Evolutionary conservation across 2,329 filamentous ascomycete genomes (phyloP).

Genomic region (Colletotrichum sublineola): DNA sequence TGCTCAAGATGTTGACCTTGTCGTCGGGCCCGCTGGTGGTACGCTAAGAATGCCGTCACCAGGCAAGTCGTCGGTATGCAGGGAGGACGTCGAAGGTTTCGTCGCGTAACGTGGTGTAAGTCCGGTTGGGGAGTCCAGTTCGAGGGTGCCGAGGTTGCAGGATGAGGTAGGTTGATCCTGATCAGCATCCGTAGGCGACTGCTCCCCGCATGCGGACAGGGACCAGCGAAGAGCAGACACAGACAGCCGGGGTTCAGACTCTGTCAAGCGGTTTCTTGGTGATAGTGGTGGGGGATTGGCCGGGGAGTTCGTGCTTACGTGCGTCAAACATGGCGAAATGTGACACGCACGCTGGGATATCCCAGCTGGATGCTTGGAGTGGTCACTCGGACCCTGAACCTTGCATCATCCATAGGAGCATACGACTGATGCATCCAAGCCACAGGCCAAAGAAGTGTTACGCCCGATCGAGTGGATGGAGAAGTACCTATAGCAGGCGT

Average conservation of each 20-base stretch:
- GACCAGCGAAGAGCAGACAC: not conserved
- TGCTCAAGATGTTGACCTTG: not conserved
- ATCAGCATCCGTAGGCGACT: not conserved
- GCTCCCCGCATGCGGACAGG: not conserved
- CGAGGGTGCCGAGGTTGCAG: not conserved
- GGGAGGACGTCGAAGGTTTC: not conserved
- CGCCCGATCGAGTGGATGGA: not conserved
- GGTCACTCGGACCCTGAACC: constrained; percentile 26
- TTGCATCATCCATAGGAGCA: constrained; percentile 36
- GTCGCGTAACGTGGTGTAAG: not conserved
- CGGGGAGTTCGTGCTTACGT: constrained; percentile 45
- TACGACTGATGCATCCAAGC: constrained; percentile 21
- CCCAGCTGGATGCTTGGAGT: constrained; percentile 31
- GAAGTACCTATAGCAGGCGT: not conserved
- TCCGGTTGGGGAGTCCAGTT: not conserved
- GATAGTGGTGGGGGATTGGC: constrained; percentile 39
- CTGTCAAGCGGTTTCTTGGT: not conserved
- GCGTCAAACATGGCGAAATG: constrained; percentile 45
- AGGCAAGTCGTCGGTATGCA: not conserved
- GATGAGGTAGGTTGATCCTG: constrained; percentile 8
- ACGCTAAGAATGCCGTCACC: not conserved
- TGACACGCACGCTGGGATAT: constrained; percentile 9
- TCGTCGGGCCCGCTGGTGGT: not conserved
- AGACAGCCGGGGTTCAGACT: constrained; percentile 8
- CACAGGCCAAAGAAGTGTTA: not conserved